Base-by-base conservation (phyloP, 345 rosid species). In the Syzygium aqueum region DNA sequence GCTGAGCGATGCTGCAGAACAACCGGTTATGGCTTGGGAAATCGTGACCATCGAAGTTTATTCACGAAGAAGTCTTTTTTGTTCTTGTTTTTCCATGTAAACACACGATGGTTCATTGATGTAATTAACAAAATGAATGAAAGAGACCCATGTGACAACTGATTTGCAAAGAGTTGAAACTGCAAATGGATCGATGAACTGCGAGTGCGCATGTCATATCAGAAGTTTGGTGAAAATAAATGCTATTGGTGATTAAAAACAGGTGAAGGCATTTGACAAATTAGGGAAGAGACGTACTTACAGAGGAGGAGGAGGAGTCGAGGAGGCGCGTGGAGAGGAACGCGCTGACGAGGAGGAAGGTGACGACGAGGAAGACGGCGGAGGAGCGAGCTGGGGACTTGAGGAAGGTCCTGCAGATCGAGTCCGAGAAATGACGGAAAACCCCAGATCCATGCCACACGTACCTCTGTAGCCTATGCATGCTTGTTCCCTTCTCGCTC, bases 291-390 rank as follows among this genome's bases (percentile, higher is more conserved):
- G 53, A 57, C 85, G 84, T 43, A 86, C 86, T 53, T 83, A 83
- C 84, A 43, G 88, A n/a, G 53, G 63, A 54, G 87, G 78, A 33
- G 80, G 46, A 67, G 80, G 94, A 90, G 85, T 93, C 91, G 73
- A 93, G 92, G 91, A 92, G 88, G 89, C 94, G 97, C 89, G 98
- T 92, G 93, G 94, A 86, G 59, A 93, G 51, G 46, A 93, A 93
- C 84, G 94, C 96, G 93, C 96, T 94, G 96, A 92, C 88, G 87
- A 96, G 86, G 88, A 97, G 92, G 90, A 95, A 84, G 83, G 93
- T 43, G 87, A 92, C 25, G 90, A 93, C 37, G 88, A 92, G 85
- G 85, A 92, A 53, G 77, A 91, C 67, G 53, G 89, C 92, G 46
- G 94, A 92, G 51, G 92, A 87, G 90, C 92, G 89, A 5, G 94